Evolutionary conservation across 2,329 filamentous ascomycete genomes (phyloP).

Genomic region (Berkeleyomyces basicola): DNA sequence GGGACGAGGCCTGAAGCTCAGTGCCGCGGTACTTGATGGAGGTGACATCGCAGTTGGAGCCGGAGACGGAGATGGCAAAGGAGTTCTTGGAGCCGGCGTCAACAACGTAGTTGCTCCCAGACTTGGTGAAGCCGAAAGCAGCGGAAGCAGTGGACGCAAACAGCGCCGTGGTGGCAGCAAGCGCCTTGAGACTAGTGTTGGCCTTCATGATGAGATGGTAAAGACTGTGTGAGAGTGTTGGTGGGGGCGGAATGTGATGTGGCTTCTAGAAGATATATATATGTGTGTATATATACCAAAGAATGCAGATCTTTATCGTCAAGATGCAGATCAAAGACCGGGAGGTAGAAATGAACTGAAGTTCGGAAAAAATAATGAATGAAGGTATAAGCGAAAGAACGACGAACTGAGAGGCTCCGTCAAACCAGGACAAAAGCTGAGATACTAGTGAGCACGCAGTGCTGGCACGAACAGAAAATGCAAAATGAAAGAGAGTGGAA

Average conservation of each 20-base stretch:
- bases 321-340: not conserved
- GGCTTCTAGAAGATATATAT: not conserved
- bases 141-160: slow-evolving; percentile 20
- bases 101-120: slow-evolving; percentile 27
- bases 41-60: slow-evolving; percentile 44
- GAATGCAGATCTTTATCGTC: not conserved
- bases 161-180: slow-evolving; percentile 2
- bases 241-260: not conserved
- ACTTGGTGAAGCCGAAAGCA: slow-evolving; percentile 27
- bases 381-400: not conserved
- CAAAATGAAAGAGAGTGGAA: slow-evolving; percentile 1
- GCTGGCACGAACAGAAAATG: not conserved
- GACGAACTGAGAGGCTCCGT: slow-evolving; percentile 11
- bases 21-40: slow-evolving; percentile 43
- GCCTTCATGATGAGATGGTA: slow-evolving; percentile 6
- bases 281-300: not conserved
- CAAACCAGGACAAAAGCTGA: slow-evolving; percentile 9
- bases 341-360: not conserved
- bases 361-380: not conserved
- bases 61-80: slow-evolving; percentile 33
- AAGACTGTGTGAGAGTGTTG: not conserved
- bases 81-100: slow-evolving; percentile 32
- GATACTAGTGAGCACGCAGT: not conserved
- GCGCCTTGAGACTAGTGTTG: slow-evolving; percentile 1
- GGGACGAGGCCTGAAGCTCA: slow-evolving; percentile 38